These are phyloP conservation scores for Erodium maritimum DNA, from an alignment of 345 rosid genomes.

Conservation along the genomic window DNA sequence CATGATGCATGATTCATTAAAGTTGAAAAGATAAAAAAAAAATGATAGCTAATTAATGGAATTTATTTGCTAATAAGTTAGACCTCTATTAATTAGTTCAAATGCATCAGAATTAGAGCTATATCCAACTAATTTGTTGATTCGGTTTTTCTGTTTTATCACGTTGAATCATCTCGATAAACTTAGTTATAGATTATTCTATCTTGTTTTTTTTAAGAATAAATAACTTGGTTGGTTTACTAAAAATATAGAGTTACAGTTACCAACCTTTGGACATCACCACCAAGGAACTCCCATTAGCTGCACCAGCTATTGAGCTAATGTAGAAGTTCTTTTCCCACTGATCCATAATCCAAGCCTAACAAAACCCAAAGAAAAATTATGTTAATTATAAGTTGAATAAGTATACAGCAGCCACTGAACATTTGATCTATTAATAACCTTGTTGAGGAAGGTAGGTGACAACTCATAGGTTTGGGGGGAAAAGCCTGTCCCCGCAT, in stretches of 20 bases:
- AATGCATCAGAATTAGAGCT: too few relatives aligned
- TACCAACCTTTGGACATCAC: conserved; percentile 88
- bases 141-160: too few relatives aligned
- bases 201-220: too few relatives aligned
- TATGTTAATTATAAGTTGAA: neutral
- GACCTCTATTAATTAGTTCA: too few relatives aligned
- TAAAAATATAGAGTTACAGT: neutral
- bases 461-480: conserved; percentile 87
- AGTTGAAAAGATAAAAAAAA: too few relatives aligned
- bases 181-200: too few relatives aligned
- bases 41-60: too few relatives aligned
- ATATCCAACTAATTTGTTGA: too few relatives aligned
- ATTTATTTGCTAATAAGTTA: too few relatives aligned
- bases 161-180: too few relatives aligned
- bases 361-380: conserved; percentile 13
- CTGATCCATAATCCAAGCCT: conserved; percentile 99
- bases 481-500: conserved; percentile 90
- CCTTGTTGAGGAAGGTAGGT: conserved; percentile 79
- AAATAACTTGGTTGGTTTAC: too few relatives aligned
- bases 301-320: conserved; percentile 86
- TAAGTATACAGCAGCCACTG: conserved; percentile 5
- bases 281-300: conserved; percentile 84
- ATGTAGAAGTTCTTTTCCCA: conserved; percentile 94
- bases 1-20: too few relatives aligned
- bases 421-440: conserved; percentile 12